Evolutionary conservation across 352 stramenopile genomes (phyloP), one percentile per base, ranked within the genome.

Genomic region (Labyrinthula sp.): DNA sequence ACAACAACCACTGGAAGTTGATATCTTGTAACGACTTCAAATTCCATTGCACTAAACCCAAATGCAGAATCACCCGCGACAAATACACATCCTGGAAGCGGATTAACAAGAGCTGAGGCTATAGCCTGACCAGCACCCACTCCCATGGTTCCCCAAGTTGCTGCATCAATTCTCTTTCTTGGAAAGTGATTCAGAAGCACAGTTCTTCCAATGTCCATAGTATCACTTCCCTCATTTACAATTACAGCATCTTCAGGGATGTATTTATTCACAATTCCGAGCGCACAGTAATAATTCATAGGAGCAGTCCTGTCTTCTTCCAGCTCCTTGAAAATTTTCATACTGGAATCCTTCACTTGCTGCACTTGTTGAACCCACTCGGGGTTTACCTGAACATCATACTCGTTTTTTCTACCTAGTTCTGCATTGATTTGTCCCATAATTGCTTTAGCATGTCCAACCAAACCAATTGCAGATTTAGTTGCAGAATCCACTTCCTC

Each of bases 21-120:
- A 27, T 58, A 58, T 4, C 49, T 20, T 24, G 27, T 30, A 24
- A 27, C 45, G 0, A 33, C 46, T 34, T 58, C 49, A 7, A 57
- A 18, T 27, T 58, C 49, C 49, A 58, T 58, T 15, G 29, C 49
- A 1, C 27, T 43, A 17, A 58, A 58, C 18, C 49, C 49, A 35
- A 58, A 59, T 15, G 49, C 49, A 3, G 41, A 57, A 33, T 58
- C 49, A 14, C 49, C 49, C 23, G 48, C 36, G 14, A 58, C 40
- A 24, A 27, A 43, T 17, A 56, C 27, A 18, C 56, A 28, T 15
- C 37, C 28, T 28, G 29, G 24, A 14, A 40, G 14, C 0, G 49
- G 47, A 30, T 54, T 8, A 12, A 40, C 8, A 30, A 57, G n/a
- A 20, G 45, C 38, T 2, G 49, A 41, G n/a, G 49, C 49, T 3